These are phyloP conservation scores for Cystoderma amianthinum DNA, from an alignment of 768 basidiomycete genomes.

Conservation along the genomic window DNA sequence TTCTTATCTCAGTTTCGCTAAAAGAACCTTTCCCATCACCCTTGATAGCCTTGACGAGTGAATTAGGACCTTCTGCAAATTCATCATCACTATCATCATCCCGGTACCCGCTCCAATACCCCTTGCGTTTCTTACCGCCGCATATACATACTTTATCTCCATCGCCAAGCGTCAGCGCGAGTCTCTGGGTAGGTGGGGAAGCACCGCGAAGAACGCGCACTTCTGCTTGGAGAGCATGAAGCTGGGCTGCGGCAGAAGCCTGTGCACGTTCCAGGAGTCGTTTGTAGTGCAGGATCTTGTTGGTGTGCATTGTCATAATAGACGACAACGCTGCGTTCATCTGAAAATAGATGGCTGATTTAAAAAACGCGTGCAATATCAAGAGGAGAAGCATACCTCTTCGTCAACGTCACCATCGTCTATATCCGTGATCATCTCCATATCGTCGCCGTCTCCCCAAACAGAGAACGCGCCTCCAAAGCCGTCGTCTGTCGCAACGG, in stretches of 20 bases:
- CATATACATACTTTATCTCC: slow-evolving; percentile 37
- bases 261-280: slow-evolving; percentile 78
- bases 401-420: slow-evolving; percentile 61
- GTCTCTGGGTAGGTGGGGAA: slow-evolving; percentile 12
- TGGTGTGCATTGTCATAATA: slow-evolving; percentile 34
- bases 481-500: slow-evolving; percentile 19
- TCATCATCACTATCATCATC: slow-evolving; percentile 40
- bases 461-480: slow-evolving; percentile 27
- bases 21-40: slow-evolving; percentile 57
- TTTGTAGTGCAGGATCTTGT: slow-evolving; percentile 68
- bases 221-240: slow-evolving; percentile 83
- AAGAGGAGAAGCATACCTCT: slow-evolving; percentile 46
- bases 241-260: slow-evolving; percentile 69
- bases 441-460: slow-evolving; percentile 48
- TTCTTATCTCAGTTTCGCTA: slow-evolving; percentile 63
- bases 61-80: slow-evolving; percentile 27
- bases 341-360: too few species aligned
- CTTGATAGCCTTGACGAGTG: slow-evolving; percentile 37
- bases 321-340: slow-evolving; percentile 30
- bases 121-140: slow-evolving; percentile 54
- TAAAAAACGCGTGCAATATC: slow-evolving; percentile 1
- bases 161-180: slow-evolving; percentile 13
- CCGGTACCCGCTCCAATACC: slow-evolving; percentile 70
- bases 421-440: slow-evolving; percentile 69
- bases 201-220: slow-evolving; percentile 54